Conservation (phyloP, 768 basidiomycete species). For the Suillus clintonianus region DNA sequence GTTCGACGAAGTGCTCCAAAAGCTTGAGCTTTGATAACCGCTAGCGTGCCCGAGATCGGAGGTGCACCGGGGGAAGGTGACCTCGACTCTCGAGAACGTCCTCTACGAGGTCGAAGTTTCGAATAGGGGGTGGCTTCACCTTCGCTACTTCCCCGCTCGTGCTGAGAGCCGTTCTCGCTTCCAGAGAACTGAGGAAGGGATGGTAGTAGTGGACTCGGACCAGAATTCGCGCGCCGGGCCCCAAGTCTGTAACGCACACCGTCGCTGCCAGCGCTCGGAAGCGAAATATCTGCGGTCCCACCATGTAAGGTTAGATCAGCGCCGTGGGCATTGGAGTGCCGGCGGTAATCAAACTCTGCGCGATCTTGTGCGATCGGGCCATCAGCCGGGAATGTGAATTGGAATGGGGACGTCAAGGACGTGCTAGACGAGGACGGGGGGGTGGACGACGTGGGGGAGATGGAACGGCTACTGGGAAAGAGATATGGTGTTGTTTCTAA, state of each 20-base stretch:
- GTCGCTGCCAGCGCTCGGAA: conserved; percentile 52
- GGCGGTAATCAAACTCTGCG: conserved; percentile 67
- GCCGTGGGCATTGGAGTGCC: conserved; percentile 51
- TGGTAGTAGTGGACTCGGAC: conserved; percentile 48
- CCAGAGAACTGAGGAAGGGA: conserved; percentile 48
- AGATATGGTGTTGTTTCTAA: conserved; percentile 59
- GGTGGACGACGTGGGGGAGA: conserved; percentile 69
- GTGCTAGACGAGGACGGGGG: conserved; percentile 60
- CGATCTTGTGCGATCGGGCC: conserved; percentile 53
- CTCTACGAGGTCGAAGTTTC: conserved; percentile 51
- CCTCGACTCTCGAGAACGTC: conserved; percentile 46
- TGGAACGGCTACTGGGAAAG: conserved; percentile 67
- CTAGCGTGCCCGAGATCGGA: conserved; percentile 75
- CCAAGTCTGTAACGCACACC: conserved; percentile 62
- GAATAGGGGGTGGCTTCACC: conserved; percentile 50
- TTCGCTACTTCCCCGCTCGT: conserved; percentile 58
- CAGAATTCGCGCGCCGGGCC: conserved; percentile 47
- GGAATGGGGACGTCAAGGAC: conserved; percentile 66
- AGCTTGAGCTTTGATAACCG: conserved; percentile 89
- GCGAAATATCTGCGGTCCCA: conserved; percentile 71
- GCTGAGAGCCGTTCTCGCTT: conserved; percentile 52
- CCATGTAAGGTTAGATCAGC: conserved; percentile 73
- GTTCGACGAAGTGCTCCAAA: conserved; percentile 84
- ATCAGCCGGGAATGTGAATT: conserved; percentile 61
- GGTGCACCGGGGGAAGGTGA: conserved; percentile 50